These are phyloP conservation scores for Phytophthora pseudosyringae DNA, from an alignment of 352 stramenopile species.

Conservation along the genomic window DNA sequence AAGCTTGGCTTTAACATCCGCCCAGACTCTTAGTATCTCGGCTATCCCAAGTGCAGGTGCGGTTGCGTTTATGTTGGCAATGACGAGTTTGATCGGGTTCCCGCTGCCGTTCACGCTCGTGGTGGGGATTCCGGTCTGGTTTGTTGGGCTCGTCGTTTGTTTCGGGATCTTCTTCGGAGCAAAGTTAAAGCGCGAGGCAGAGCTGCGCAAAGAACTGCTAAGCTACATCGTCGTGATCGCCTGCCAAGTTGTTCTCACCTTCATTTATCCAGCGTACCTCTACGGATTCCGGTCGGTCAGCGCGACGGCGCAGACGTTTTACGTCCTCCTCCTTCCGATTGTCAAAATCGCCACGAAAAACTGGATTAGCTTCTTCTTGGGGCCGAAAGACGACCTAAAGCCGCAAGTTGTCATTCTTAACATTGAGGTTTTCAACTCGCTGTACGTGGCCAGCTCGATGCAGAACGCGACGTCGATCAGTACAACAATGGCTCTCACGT, in stretches of 20 bases:
- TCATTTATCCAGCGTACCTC: constrained; percentile 65
- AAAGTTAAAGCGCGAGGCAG: constrained; percentile 26
- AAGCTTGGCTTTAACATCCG: constrained; percentile 18
- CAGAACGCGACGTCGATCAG: constrained; percentile 41
- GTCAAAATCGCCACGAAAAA: constrained; percentile 52
- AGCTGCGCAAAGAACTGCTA: constrained; percentile 20
- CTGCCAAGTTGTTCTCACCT: constrained; percentile 42
- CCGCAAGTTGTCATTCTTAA: constrained; percentile 61
- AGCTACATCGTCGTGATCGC: constrained; percentile 42
- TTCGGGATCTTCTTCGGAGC: constrained; percentile 34
- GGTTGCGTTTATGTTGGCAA: constrained; percentile 37
- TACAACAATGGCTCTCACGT: constrained; percentile 38
- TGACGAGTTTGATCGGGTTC: constrained; percentile 40
- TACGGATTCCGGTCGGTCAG: constrained; percentile 41
- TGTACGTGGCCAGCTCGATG: constrained; percentile 57
- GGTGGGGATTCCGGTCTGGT: constrained; percentile 34
- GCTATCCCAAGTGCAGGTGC: constrained; percentile 32
- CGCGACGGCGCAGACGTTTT: constrained; percentile 31
- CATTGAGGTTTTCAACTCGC: constrained; percentile 59
- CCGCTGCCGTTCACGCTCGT: constrained; percentile 54
- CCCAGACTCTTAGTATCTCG: constrained; percentile 12
- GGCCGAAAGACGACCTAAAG: constrained; percentile 39
- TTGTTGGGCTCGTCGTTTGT: constrained; percentile 28
- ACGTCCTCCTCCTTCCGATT: constrained; percentile 39
- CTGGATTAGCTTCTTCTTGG: constrained; percentile 39